A percentile compares a stretch with the other conserved stretches of the same genome.
These are phyloP conservation scores for Moricandia moricandioides DNA, from an alignment of 345 rosid genomes.

Conservation along the genomic window DNA sequence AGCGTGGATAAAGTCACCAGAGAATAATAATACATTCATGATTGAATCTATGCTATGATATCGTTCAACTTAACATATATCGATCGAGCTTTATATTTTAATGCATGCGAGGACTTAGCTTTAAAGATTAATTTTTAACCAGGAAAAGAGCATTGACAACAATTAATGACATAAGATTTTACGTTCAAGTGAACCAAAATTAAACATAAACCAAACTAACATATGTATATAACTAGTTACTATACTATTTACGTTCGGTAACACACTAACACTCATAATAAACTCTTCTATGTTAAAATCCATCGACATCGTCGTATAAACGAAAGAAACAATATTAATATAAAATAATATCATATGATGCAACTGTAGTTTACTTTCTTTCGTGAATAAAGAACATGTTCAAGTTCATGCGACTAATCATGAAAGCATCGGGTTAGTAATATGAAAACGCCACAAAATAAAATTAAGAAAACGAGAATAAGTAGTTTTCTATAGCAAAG, in stretches of 20 bases:
- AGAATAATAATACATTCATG: not conserved
- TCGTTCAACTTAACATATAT: not conserved
- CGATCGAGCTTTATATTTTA: not conserved
- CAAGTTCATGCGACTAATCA: slow-evolving; percentile 37
- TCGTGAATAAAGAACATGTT: slow-evolving; percentile 29
- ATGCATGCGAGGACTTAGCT: not conserved
- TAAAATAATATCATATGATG: not conserved
- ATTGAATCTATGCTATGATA: not conserved
- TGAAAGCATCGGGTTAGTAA: slow-evolving; percentile 22
- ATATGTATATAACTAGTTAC: no score
- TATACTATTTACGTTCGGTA: not conserved
- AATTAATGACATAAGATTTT: no score
- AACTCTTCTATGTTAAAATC: not conserved
- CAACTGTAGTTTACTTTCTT: slow-evolving; percentile 7
- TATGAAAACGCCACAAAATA: slow-evolving; percentile 17
- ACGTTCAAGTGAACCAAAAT: no score
- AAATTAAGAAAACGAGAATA: not conserved
- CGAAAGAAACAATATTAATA: not conserved
- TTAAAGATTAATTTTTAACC: no score
- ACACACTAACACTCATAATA: not conserved
- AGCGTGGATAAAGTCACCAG: not conserved
- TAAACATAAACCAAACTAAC: no score
- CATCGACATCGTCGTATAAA: not conserved
- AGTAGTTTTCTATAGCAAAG: slow-evolving; percentile 5
- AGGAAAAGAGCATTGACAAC: no score